phyloP scores from a whole-genome alignment of 139 green algal species.

The Chlorella ohadii region DNA sequence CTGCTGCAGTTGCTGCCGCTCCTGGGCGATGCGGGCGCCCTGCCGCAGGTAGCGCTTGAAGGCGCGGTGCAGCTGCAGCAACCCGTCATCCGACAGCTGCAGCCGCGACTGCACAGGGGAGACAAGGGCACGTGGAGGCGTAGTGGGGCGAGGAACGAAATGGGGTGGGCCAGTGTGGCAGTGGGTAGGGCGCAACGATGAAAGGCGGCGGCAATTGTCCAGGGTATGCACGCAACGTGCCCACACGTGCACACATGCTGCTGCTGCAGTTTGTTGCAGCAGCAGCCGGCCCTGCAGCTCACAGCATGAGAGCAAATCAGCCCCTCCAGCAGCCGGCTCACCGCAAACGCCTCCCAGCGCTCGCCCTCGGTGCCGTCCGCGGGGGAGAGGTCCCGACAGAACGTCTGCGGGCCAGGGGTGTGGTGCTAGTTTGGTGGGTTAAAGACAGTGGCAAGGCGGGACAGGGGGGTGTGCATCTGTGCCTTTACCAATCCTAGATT shows the following conservation, averaged over 20 bases:
- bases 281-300: neutral
- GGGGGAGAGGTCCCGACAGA: neutral
- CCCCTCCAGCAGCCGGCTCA: neutral
- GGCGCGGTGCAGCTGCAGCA: neutral
- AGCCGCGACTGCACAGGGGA: neutral
- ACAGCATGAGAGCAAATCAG: neutral
- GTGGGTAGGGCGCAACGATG: neutral
- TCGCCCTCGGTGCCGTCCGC: neutral
- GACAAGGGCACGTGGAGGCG: too few relatives aligned
- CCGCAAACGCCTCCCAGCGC: slow-evolving; percentile 21
- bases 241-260: too few relatives aligned
- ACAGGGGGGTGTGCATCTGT: too few relatives aligned
- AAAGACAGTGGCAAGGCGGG: neutral
- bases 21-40: neutral
- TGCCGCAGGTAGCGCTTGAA: slow-evolving; percentile 6
- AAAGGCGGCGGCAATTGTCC: too few relatives aligned
- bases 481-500: too few relatives aligned
- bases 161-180: neutral
- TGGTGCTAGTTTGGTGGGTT: too few relatives aligned
- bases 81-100: neutral
- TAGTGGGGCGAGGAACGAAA: neutral
- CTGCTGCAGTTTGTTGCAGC: neutral
- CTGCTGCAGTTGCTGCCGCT: slow-evolving; percentile 16
- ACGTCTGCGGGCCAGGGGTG: neutral
- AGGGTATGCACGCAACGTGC: too few relatives aligned